Evolutionary conservation across 495 filamentous ascomycete genomes (phyloP).

Genomic region (Podospora appendiculata): DNA sequence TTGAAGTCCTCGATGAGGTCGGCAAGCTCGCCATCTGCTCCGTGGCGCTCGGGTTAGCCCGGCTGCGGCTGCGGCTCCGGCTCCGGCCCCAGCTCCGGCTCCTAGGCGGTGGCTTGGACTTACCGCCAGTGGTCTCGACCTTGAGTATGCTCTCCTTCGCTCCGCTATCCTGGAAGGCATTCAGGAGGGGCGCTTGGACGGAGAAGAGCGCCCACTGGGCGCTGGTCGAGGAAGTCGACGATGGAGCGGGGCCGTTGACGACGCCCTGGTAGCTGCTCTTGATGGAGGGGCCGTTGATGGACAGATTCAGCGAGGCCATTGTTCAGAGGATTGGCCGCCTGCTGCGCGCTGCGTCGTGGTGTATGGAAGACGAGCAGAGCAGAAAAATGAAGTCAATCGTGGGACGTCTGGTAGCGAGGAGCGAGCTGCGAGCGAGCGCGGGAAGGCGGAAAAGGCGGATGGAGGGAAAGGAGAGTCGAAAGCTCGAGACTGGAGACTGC

Average conservation of each 20-base stretch:
- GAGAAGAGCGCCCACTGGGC: constrained; percentile 83
- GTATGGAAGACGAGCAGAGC: background rate
- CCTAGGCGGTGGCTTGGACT: constrained; percentile 13
- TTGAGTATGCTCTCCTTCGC: constrained; percentile 91
- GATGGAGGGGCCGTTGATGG: constrained; percentile 84
- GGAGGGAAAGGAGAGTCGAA: no score
- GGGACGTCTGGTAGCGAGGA: no score
- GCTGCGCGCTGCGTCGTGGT: background rate
- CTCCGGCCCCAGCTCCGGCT: no score
- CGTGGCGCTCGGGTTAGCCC: constrained; percentile 5
- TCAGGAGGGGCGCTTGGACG: constrained; percentile 82
- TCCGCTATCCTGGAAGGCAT: constrained; percentile 78
- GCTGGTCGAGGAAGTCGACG: constrained; percentile 49
- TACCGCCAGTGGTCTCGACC: constrained; percentile 85
- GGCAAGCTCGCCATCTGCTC: constrained; percentile 79
- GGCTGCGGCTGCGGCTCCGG: background rate
- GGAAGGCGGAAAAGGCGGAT: no score
- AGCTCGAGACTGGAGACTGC: no score
- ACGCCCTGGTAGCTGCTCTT: constrained; percentile 86
- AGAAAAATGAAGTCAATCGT: no score
- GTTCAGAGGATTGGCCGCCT: background rate
- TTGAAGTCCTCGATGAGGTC: constrained; percentile 97
- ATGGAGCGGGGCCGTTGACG: constrained; percentile 60
- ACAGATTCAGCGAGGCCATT: constrained; percentile 92
- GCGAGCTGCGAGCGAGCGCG: no score